Conservation (phyloP, 2,329 filamentous ascomycete species). For the Plectosphaerella plurivora region DNA sequence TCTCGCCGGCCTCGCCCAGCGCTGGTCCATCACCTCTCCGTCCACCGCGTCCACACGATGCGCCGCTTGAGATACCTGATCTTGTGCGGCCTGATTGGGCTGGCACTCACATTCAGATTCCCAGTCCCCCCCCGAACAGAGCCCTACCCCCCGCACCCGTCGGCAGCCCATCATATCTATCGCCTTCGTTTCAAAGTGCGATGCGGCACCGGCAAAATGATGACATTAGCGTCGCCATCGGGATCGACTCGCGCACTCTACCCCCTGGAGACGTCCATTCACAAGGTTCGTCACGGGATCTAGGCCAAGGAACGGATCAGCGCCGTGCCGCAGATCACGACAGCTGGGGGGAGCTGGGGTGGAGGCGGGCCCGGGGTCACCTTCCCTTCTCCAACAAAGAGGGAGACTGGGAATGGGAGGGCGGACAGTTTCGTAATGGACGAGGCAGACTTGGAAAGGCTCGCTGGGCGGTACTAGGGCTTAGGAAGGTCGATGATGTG, state of each 20-base stretch:
- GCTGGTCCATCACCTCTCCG: constrained; percentile 25
- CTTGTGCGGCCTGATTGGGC: constrained; percentile 15
- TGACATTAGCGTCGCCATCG: constrained; percentile 10
- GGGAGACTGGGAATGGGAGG: constrained; percentile 5
- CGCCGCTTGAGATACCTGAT: constrained; percentile 29
- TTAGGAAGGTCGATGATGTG: no score
- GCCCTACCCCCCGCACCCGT: constrained; percentile 32
- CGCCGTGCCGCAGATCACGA: constrained; percentile 22
- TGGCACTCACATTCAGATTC: constrained; percentile 6
- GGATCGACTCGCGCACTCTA: constrained; percentile 8
- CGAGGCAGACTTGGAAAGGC: constrained; percentile 19
- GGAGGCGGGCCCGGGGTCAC: constrained; percentile 1
- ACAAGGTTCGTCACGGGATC: constrained; percentile 18
- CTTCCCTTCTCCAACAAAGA: constrained; percentile 4
- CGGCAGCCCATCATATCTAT: constrained; percentile 3
- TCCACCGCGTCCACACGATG: constrained; percentile 29
- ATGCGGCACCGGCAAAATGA: not conserved
- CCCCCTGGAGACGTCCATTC: constrained; percentile 12
- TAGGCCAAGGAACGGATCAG: constrained; percentile 22
- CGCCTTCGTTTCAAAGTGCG: constrained; percentile 4
- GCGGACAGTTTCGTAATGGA: constrained; percentile 15
- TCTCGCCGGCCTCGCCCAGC: not conserved
- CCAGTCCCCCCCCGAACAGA: constrained; percentile 40
- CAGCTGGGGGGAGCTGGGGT: constrained; percentile 30
- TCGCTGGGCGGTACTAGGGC: constrained; percentile 18